Evolutionary conservation across 1,284 basidiomycete species (phyloP).

Genomic region (Cryptococcus amylolentus): DNA sequence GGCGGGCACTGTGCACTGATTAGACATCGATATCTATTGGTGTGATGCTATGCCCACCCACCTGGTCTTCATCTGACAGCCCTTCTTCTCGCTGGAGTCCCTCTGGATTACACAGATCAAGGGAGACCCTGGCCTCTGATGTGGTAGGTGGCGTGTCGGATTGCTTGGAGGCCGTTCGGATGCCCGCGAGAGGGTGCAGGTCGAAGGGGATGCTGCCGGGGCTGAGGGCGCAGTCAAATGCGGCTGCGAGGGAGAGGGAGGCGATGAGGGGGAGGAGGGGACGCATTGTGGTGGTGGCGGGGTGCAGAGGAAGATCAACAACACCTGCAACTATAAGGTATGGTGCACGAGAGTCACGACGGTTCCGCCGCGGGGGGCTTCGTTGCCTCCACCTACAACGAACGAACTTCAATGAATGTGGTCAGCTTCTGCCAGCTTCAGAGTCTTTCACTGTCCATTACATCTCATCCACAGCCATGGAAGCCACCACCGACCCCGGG

Average conservation of each 20-base stretch:
- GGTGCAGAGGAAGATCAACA: neutral
- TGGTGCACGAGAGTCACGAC: neutral
- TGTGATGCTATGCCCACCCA: slow-evolving; percentile 13
- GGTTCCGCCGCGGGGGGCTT: no score
- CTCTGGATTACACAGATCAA: slow-evolving; percentile 35
- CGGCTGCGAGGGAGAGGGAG: slow-evolving; percentile 8
- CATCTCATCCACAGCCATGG: neutral
- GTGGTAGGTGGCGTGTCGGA: slow-evolving; percentile 44
- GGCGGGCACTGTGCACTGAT: slow-evolving; percentile 35
- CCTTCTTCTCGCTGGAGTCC: slow-evolving; percentile 27
- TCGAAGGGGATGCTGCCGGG: slow-evolving; percentile 31
- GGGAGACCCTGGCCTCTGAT: slow-evolving; percentile 31
- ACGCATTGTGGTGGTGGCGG: neutral
- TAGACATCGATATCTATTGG: neutral
- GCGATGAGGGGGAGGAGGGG: slow-evolving; percentile 5
- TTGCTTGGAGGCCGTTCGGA: slow-evolving; percentile 23
- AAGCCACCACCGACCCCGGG: no score
- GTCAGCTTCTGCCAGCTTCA: neutral
- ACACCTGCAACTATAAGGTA: no score
- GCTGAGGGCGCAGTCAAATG: slow-evolving; percentile 26
- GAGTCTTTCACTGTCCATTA: neutral
- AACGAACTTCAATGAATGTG: neutral
- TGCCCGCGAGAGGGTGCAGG: slow-evolving; percentile 29
- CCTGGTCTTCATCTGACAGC: slow-evolving; percentile 44
- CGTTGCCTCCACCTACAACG: neutral